Base-by-base conservation (phyloP, 2,329 filamentous ascomycete species). In the Claviceps sp. region DNA sequence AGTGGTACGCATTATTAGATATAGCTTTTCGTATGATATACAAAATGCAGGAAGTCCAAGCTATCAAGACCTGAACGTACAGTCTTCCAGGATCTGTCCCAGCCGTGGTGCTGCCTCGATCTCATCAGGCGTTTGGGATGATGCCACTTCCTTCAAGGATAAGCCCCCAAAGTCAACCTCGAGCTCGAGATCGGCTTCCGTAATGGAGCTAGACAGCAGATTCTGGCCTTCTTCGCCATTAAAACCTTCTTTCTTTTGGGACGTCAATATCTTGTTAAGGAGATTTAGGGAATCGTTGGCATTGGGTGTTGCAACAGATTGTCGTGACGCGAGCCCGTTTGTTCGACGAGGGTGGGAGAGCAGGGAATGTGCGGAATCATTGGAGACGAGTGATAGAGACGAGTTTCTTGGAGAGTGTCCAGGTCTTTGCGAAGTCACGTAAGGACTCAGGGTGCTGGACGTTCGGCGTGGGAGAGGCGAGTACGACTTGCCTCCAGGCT, bases 141-240 rank as follows among this genome's bases (percentile, higher is more conserved):
- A 60, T 17, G 77, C 81, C 59, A 93, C 83, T 56, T 88, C 86
- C 55, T 84, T 78, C 56, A 98, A 71, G 57, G 86, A 87, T 49
- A 93, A 68, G 0, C 80, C 85, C 13, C 76, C 82, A 69, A 98
- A 96, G 59, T 94, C 85, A 57, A 91, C 82, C 5, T 85, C 77
- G 40, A 80, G 72, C 1, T 80, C 75, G 42, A 90, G 63, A 53
- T 80, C 77, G n/a, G 71, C 69, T 46, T 75, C 68, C 4, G 65
- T 70, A 58, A 75, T 68, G 41, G 56, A 45, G 50, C 42, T 56
- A 37, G 54, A 40, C 10, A 11, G 34, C 11, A 46, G 8, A 8
- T 41, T 56, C 17, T 53, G 50, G 14, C 56, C 54, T 26, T 53
- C 49, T 5, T 42, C 1, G 43, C 60, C 51, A 1, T 51, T 30